A percentile compares a stretch with the other conserved stretches of the same genome.
Evolutionary conservation across 306 rosid species (phyloP).

Genomic region (Pachyrhizus erosus): DNA sequence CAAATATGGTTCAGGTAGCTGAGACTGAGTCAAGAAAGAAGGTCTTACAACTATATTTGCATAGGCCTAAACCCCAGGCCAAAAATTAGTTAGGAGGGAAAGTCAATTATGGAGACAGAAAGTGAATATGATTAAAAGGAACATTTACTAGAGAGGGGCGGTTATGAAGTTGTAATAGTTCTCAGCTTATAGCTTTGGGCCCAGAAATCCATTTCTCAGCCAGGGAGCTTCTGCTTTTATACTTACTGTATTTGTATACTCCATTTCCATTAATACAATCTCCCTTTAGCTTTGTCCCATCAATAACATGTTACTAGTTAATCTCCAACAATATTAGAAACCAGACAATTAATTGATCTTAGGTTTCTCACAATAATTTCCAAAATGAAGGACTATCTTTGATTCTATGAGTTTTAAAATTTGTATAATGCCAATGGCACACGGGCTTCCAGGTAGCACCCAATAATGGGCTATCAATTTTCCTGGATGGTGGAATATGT

Average conservation of each 20-base stretch:
- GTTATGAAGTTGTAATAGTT: background rate
- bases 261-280: background rate
- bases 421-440: slow-evolving; percentile 17
- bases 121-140: background rate
- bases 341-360: slow-evolving; percentile 6
- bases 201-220: background rate
- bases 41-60: slow-evolving; percentile 6
- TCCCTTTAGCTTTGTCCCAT: background rate
- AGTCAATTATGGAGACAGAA: background rate
- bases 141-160: background rate
- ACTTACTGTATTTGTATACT: background rate
- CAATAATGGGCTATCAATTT: background rate
- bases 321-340: background rate
- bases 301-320: background rate
- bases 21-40: background rate
- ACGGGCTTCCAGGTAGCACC: slow-evolving; percentile 19
- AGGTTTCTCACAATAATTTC: background rate
- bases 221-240: background rate
- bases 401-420: background rate
- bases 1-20: background rate
- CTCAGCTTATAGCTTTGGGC: background rate
- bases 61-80: background rate
- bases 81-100: slow-evolving; percentile 4
- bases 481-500: background rate
- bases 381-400: slow-evolving; percentile 8